phyloP scores from a whole-genome alignment of 2,329 filamentous ascomycete genomes.

The Venturia pyrina region DNA sequence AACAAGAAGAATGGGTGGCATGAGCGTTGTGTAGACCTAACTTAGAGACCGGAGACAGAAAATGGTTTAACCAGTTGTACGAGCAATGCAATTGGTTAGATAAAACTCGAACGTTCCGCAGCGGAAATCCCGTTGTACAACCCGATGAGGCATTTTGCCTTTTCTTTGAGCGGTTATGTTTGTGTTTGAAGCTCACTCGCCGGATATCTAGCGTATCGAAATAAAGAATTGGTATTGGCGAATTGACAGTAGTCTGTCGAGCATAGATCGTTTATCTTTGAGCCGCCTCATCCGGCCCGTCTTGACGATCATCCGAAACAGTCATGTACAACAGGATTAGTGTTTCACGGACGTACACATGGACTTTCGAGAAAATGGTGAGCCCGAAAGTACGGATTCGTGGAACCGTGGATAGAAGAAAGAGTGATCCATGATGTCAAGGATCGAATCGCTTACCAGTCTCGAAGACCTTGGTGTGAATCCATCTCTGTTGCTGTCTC shows the following conservation, averaged over 20 bases:
- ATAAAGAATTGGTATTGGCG: neutral
- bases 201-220: neutral
- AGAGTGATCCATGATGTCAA: neutral
- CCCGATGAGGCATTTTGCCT: neutral
- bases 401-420: neutral
- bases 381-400: neutral
- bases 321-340: neutral
- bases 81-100: neutral
- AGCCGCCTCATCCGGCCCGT: neutral
- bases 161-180: neutral
- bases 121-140: neutral
- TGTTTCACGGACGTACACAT: neutral
- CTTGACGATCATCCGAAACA: neutral
- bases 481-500: neutral
- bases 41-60: neutral
- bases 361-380: neutral
- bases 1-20: neutral
- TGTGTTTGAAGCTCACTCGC: neutral
- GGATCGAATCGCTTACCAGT: neutral
- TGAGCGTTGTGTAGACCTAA: neutral
- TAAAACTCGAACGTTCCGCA: neutral
- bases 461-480: neutral
- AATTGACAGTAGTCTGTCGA: neutral
- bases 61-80: neutral
- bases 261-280: neutral